Evolutionary conservation across 192 early-diverging fungal genomes (phyloP).

Genomic region (Jimgerdemannia flammicorona): DNA sequence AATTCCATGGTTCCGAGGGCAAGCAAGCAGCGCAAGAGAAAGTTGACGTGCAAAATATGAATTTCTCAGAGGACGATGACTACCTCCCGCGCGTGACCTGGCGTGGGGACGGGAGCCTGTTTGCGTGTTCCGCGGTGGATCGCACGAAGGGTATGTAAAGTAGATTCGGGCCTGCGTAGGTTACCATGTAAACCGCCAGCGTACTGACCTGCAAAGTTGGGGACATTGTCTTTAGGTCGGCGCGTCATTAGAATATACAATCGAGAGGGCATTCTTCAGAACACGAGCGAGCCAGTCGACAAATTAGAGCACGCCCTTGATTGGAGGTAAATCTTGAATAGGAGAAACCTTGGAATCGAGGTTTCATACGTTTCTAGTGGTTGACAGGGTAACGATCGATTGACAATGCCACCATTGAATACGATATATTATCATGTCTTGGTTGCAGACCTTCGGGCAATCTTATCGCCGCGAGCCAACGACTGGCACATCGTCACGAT

Average conservation of each 20-base stretch:
- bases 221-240: conserved; percentile 28
- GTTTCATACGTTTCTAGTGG: not conserved
- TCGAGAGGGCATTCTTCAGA: conserved; percentile 82
- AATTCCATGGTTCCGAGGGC: conserved; percentile 91
- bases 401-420: not conserved
- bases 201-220: conserved; percentile 4
- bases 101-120: conserved; percentile 86
- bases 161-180: not conserved
- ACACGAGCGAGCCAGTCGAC: conserved; percentile 74
- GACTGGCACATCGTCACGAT: conserved; percentile 73
- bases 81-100: conserved; percentile 71
- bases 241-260: conserved; percentile 77
- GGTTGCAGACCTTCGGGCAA: conserved; percentile 68
- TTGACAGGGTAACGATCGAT: too few relatives aligned
- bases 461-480: conserved; percentile 77
- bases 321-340: conserved; percentile 55
- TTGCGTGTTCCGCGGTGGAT: conserved; percentile 72
- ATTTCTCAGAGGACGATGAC: conserved; percentile 66
- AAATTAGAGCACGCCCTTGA: conserved; percentile 70
- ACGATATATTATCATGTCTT: not conserved
- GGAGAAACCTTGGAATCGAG: not conserved
- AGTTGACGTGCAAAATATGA: conserved; percentile 30
- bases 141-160: conserved; percentile 32
- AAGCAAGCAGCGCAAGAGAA: conserved; percentile 66
- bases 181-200: not conserved